A percentile compares a stretch with the other conserved stretches of the same genome.
phyloP scores from a whole-genome alignment of 1,284 basidiomycete genomes.

The Paramarasmius palmivorus region DNA sequence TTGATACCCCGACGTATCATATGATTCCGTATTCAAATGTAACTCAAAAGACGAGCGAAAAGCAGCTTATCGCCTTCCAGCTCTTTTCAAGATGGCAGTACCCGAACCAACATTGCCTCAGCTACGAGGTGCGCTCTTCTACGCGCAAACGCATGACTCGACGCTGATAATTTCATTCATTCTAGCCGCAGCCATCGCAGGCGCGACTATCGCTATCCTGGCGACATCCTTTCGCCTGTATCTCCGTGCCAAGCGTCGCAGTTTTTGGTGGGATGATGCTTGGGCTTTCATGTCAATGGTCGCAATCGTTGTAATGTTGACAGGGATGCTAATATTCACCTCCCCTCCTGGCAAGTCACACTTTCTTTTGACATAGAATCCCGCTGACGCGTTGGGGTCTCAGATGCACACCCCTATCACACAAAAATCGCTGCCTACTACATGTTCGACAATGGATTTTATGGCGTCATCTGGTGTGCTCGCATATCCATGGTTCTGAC shows the following conservation, averaged over 20 bases:
- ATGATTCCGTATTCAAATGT: no score
- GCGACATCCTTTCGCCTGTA: not conserved
- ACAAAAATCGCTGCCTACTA: constrained; percentile 3
- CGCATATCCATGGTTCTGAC: constrained; percentile 3
- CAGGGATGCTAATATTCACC: constrained; percentile 2
- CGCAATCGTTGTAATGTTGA: constrained; percentile 1
- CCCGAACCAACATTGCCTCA: no score
- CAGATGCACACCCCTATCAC: not conserved
- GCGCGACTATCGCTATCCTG: not conserved
- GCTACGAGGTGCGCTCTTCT: no score
- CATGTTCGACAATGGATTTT: constrained; percentile 3
- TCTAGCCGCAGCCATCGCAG: not conserved
- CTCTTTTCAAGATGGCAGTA: no score
- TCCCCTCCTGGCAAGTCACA: not conserved
- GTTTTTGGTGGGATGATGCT: constrained; percentile 1
- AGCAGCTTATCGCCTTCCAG: no score
- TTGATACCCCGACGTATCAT: no score
- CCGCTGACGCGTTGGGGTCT: not conserved
- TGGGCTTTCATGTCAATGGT: constrained; percentile 1
- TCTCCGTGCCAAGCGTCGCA: not conserved
- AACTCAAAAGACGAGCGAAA: no score
- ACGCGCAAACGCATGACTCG: no score
- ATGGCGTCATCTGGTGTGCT: constrained; percentile 1
- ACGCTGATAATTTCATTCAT: no score
- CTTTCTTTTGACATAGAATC: no score